Conservation (phyloP, 164 flowering plant genomes). For the Kingdonia uniflora region DNA sequence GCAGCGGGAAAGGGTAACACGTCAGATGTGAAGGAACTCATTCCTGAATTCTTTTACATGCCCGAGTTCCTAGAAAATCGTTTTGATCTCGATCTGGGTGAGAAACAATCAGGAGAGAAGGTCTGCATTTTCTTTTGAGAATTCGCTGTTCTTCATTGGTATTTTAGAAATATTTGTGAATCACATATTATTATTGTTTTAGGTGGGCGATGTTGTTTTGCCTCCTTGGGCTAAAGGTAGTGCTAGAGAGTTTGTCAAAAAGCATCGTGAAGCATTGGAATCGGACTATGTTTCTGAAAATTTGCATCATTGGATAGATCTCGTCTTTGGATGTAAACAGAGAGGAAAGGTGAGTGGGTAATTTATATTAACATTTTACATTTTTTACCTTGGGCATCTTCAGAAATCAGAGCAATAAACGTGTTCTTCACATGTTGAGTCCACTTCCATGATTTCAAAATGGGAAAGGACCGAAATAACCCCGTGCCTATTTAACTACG, state of each 20-base stretch:
- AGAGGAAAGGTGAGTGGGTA: slow-evolving; percentile 85
- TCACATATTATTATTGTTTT: slow-evolving; percentile 4
- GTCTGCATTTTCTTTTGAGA: slow-evolving; percentile 21
- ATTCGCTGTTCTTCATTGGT: too few species aligned
- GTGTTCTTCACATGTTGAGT: too few species aligned
- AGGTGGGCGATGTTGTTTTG: slow-evolving; percentile 89
- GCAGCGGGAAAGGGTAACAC: slow-evolving; percentile 99
- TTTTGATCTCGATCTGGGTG: slow-evolving; percentile 87
- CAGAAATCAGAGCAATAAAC: too few species aligned
- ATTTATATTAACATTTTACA: not conserved
- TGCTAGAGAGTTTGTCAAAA: slow-evolving; percentile 80
- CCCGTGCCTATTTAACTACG: too few species aligned
- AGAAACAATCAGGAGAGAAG: slow-evolving; percentile 99
- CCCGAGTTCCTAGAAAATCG: slow-evolving; percentile 89
- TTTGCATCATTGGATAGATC: slow-evolving; percentile 98
- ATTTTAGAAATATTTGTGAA: too few species aligned
- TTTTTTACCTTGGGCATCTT: slow-evolving; percentile 1
- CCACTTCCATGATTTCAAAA: too few species aligned
- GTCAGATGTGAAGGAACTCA: slow-evolving; percentile 95
- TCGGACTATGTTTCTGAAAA: slow-evolving; percentile 94
- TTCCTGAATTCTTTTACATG: slow-evolving; percentile 98
- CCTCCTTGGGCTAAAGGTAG: slow-evolving; percentile 99
- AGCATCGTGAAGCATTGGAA: slow-evolving; percentile 97
- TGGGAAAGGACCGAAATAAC: too few species aligned
- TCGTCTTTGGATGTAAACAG: slow-evolving; percentile 93